Conservation (phyloP, 805 yeast genomes). For the Suhomyces sp. region DNA sequence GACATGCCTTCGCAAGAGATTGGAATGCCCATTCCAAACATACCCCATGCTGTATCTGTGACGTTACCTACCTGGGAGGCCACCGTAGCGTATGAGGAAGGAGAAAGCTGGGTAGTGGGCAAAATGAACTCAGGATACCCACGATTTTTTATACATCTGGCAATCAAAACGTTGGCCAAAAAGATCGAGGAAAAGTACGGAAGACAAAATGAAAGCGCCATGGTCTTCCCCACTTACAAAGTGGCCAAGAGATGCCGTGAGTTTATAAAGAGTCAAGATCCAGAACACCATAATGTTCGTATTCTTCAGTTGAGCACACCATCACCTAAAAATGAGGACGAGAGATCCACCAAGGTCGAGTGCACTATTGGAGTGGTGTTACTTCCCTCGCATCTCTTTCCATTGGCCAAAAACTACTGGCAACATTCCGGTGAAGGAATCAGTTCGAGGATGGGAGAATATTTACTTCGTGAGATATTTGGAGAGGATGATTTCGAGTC, state of each 20-base stretch:
- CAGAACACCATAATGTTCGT: slow-evolving; percentile 38
- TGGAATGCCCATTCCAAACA: slow-evolving; percentile 86
- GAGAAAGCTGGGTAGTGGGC: slow-evolving; percentile 72
- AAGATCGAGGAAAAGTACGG: slow-evolving; percentile 69
- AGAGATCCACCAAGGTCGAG: slow-evolving; percentile 57
- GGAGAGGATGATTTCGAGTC: slow-evolving; percentile 1
- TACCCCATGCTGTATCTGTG: slow-evolving; percentile 92
- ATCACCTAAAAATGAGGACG: slow-evolving; percentile 58
- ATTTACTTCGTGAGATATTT: slow-evolving; percentile 61
- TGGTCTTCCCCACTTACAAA: slow-evolving; percentile 73
- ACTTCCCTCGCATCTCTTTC: slow-evolving; percentile 56
- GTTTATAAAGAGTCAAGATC: slow-evolving; percentile 51
- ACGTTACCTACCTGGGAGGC: slow-evolving; percentile 95
- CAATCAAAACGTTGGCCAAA: slow-evolving; percentile 54
- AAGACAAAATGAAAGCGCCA: slow-evolving; percentile 68
- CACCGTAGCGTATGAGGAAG: slow-evolving; percentile 89
- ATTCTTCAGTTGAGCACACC: slow-evolving; percentile 73
- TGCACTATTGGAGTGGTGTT: slow-evolving; percentile 78
- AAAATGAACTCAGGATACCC: slow-evolving; percentile 90
- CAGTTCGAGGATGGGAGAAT: slow-evolving; percentile 86
- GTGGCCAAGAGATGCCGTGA: slow-evolving; percentile 85
- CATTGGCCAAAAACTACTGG: slow-evolving; percentile 86
- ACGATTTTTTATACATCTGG: slow-evolving; percentile 67
- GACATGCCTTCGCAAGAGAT: slow-evolving; percentile 45
- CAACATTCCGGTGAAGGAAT: slow-evolving; percentile 98